Conservation (phyloP, 2,329 filamentous ascomycete genomes). For the Fusarium sp. region DNA sequence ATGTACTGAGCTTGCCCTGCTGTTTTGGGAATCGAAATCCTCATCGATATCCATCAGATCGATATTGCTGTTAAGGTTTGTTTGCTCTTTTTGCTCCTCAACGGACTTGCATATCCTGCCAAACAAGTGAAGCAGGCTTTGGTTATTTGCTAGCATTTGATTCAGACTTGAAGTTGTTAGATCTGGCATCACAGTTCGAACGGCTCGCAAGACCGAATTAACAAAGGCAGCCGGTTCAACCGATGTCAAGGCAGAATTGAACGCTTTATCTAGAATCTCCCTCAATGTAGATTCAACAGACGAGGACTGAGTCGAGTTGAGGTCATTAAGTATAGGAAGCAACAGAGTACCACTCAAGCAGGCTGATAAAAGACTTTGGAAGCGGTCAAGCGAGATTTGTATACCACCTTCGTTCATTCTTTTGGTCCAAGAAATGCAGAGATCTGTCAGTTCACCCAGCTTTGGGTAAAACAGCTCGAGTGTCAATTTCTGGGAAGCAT, state of each 20-base stretch:
- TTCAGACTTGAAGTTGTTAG: slow-evolving; percentile 54
- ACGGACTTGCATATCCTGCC: slow-evolving; percentile 52
- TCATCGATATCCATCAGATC: slow-evolving; percentile 77
- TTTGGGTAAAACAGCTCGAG: slow-evolving; percentile 67
- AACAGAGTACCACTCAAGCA: slow-evolving; percentile 60
- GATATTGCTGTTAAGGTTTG: slow-evolving; percentile 51
- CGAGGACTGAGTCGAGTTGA: slow-evolving; percentile 61
- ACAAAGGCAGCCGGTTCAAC: slow-evolving; percentile 60
- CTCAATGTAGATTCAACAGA: slow-evolving; percentile 60
- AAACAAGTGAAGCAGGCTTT: slow-evolving; percentile 58
- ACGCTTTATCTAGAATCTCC: slow-evolving; percentile 55
- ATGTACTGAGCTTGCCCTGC: slow-evolving; percentile 55
- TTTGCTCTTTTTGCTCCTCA: slow-evolving; percentile 37
- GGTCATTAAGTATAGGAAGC: slow-evolving; percentile 59
- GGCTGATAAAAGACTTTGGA: slow-evolving; percentile 64
- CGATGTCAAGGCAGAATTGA: slow-evolving; percentile 56
- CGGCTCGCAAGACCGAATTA: slow-evolving; percentile 59
- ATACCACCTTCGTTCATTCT: slow-evolving; percentile 58
- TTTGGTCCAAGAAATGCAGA: slow-evolving; percentile 62
- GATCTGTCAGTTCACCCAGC: slow-evolving; percentile 59
- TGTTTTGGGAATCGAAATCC: slow-evolving; percentile 71
- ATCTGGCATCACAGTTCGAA: slow-evolving; percentile 61
- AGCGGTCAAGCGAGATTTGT: slow-evolving; percentile 64
- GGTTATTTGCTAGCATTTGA: slow-evolving; percentile 53
- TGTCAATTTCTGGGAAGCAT: slow-evolving; percentile 62